phyloP scores from a whole-genome alignment of 495 filamentous ascomycete species.

The Lasiosphaeris hirsuta region DNA sequence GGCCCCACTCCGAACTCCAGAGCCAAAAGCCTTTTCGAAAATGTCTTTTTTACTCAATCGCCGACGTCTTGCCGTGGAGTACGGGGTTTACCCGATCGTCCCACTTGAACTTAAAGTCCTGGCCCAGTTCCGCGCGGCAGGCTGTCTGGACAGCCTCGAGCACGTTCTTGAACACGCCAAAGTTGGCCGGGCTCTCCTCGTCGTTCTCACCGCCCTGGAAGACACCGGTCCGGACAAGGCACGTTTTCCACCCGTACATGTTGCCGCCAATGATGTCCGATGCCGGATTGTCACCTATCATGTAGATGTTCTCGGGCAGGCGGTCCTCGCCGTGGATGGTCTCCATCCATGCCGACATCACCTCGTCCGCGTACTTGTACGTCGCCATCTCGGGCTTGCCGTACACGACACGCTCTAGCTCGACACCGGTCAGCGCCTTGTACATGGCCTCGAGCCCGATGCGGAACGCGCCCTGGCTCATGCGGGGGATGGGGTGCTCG shows the following conservation, averaged over 20 bases:
- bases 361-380: conserved; percentile 79
- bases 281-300: conserved; percentile 78
- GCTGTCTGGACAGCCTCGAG: conserved; percentile 92
- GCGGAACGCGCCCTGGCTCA: conserved; percentile 74
- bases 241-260: conserved; percentile 82
- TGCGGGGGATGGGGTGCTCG: conserved; percentile 67
- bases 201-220: conserved; percentile 66
- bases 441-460: conserved; percentile 77
- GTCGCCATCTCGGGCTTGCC: conserved; percentile 77
- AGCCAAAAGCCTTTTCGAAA: no score
- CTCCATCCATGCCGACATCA: conserved; percentile 72
- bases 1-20: no score
- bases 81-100: conserved; percentile 59
- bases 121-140: conserved; percentile 74
- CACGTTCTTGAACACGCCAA: conserved; percentile 82
- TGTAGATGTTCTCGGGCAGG: conserved; percentile 72
- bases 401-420: conserved; percentile 80
- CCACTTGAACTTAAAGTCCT: conserved; percentile 52
- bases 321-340: conserved; percentile 67
- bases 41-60: conserved; percentile 48
- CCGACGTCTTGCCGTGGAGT: conserved; percentile 53
- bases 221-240: conserved; percentile 65
- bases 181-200: conserved; percentile 91
- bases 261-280: conserved; percentile 78
- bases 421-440: conserved; percentile 67